Percentiles rank a stretch among this genome's conserved stretches.
Evolutionary conservation across 2,329 filamentous ascomycete genomes (phyloP).

Genomic region (Byssoonygena ceratinophila): DNA sequence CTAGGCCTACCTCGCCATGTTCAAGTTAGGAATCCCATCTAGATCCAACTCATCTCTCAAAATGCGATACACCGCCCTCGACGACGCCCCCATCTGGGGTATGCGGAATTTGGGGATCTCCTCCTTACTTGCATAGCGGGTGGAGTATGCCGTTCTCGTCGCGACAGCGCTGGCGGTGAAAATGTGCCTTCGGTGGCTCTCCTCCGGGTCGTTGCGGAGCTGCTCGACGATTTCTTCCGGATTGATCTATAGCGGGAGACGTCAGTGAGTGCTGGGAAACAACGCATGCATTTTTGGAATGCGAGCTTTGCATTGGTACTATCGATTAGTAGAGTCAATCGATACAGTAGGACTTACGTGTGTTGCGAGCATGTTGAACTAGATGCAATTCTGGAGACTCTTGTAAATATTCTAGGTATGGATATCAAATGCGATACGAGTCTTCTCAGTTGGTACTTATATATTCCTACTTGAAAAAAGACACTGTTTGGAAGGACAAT

Average conservation of each 20-base stretch:
- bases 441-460: too few relatives aligned
- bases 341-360: constrained; percentile 3
- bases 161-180: constrained; percentile 22
- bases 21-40: constrained; percentile 57
- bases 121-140: constrained; percentile 25
- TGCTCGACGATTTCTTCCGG: constrained; percentile 22
- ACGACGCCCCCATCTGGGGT: constrained; percentile 27
- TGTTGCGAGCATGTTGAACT: not conserved
- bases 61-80: constrained; percentile 56
- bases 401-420: not conserved
- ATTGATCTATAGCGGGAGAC: constrained; percentile 19
- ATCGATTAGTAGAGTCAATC: not conserved
- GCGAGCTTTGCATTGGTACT: too few relatives aligned
- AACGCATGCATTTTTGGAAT: too few relatives aligned
- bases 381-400: not conserved
- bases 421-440: too few relatives aligned
- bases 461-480: too few relatives aligned
- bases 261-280: too few relatives aligned
- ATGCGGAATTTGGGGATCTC: constrained; percentile 29
- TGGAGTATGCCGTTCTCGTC: constrained; percentile 26
- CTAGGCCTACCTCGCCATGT: constrained; percentile 53
- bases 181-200: constrained; percentile 22
- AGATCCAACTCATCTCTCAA: constrained; percentile 54
- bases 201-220: constrained; percentile 20
- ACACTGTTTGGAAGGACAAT: too few relatives aligned